phyloP scores from a whole-genome alignment of 306 rosid genomes.

The Cercis canadensis region DNA sequence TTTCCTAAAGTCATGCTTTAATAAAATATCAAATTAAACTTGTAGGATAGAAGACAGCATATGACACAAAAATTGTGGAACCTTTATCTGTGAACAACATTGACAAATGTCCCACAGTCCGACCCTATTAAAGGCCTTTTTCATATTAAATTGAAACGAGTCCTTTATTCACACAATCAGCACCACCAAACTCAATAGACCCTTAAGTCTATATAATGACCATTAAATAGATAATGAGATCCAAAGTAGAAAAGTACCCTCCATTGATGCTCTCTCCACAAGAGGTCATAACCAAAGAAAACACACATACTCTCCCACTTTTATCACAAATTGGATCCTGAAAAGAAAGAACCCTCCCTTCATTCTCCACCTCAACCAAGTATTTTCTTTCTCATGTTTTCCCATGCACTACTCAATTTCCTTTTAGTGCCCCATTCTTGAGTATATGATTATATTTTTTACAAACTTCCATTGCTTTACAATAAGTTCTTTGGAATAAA shows the following conservation, averaged over 20 bases:
- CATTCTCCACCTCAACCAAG: background rate
- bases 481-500: constrained; percentile 1
- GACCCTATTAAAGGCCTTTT: too few relatives aligned
- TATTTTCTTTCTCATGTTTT: background rate
- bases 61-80: background rate
- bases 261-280: background rate
- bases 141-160: too few relatives aligned
- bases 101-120: background rate
- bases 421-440: background rate
- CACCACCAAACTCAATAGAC: background rate
- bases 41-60: background rate
- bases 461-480: background rate
- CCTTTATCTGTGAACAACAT: background rate
- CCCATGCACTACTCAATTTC: background rate
- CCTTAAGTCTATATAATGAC: background rate
- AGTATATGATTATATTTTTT: background rate
- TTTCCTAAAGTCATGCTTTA: constrained; percentile 5
- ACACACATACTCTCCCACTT: background rate
- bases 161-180: background rate
- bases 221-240: constrained; percentile 2
- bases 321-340: background rate
- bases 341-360: constrained; percentile 12
- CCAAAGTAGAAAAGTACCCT: background rate
- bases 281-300: background rate
- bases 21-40: background rate